phyloP scores from a whole-genome alignment of 2,329 filamentous ascomycete genomes.

The Neofusicoccum sp. region DNA sequence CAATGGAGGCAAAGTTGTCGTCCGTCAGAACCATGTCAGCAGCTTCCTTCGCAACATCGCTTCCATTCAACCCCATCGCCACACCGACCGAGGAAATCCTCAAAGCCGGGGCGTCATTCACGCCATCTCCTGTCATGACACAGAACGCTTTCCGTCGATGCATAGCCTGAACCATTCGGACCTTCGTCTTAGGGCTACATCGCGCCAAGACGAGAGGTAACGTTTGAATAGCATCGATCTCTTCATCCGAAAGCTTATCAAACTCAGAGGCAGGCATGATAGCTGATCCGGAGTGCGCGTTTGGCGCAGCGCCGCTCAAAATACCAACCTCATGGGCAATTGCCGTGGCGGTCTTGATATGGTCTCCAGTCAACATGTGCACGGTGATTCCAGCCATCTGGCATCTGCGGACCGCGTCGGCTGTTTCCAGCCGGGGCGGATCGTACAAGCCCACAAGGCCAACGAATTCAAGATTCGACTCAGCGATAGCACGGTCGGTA shows the following conservation, averaged over 20 bases:
- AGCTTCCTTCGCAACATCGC: slow-evolving; percentile 45
- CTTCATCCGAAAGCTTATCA: slow-evolving; percentile 46
- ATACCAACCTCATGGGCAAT: slow-evolving; percentile 53
- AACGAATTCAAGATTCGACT: slow-evolving; percentile 69
- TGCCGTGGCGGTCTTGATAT: slow-evolving; percentile 49
- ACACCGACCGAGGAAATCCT: slow-evolving; percentile 46
- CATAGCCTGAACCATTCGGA: slow-evolving; percentile 50
- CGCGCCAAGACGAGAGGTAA: slow-evolving; percentile 50
- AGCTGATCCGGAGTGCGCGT: slow-evolving; percentile 31
- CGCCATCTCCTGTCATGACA: slow-evolving; percentile 48
- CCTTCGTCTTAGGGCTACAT: slow-evolving; percentile 51
- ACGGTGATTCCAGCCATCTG: slow-evolving; percentile 52
- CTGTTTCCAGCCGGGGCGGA: slow-evolving; percentile 80
- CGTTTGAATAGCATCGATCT: slow-evolving; percentile 45
- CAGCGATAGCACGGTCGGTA: slow-evolving; percentile 60
- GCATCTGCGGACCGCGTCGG: slow-evolving; percentile 52
- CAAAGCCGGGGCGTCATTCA: slow-evolving; percentile 45
- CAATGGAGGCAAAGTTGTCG: slow-evolving; percentile 46
- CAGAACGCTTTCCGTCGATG: slow-evolving; percentile 42
- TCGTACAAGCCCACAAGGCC: slow-evolving; percentile 89
- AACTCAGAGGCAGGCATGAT: slow-evolving; percentile 49
- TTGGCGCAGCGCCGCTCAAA: slow-evolving; percentile 1
- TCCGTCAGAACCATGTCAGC: slow-evolving; percentile 46
- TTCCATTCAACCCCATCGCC: slow-evolving; percentile 44
- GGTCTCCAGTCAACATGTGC: slow-evolving; percentile 54